Percentiles rank a stretch among this genome's conserved stretches.
These are phyloP conservation scores for Fulvia fulva DNA, from an alignment of 2,329 filamentous ascomycete species.

Conservation along the genomic window DNA sequence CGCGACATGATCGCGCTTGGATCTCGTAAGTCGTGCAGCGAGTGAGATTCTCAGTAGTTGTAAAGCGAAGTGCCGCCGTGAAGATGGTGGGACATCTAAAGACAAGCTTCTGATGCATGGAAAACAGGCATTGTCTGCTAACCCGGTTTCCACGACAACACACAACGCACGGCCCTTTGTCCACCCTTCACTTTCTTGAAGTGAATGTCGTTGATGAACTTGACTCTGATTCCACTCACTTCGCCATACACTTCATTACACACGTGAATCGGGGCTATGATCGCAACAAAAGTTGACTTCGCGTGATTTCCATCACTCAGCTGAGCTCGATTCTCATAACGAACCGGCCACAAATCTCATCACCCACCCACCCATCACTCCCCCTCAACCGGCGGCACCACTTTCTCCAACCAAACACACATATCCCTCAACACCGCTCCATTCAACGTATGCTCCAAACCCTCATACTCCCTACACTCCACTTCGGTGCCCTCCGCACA, in stretches of 20 bases:
- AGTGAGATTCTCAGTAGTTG: neutral
- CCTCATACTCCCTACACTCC: neutral
- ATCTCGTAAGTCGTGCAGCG: conserved; percentile 1
- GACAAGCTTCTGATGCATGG: neutral
- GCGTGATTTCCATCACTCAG: too few species aligned
- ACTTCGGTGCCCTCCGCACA: neutral
- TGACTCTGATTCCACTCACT: neutral
- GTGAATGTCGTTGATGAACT: neutral
- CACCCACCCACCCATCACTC: neutral
- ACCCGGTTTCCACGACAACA: neutral
- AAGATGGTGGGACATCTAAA: neutral
- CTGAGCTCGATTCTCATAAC: too few species aligned
- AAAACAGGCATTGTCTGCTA: neutral
- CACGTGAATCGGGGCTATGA: too few species aligned
- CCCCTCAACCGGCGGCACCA: neutral
- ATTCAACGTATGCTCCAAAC: too few species aligned
- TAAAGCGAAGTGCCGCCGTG: neutral
- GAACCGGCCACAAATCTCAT: neutral
- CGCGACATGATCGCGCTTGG: conserved; percentile 25
- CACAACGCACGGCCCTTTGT: neutral
- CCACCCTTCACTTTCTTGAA: neutral
- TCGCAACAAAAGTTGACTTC: too few species aligned
- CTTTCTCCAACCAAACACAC: neutral
- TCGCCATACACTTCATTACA: too few species aligned
- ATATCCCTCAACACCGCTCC: neutral